Base-by-base conservation (phyloP, 169 alveolate genomes). In the Plasmodium gonderi region DNA sequence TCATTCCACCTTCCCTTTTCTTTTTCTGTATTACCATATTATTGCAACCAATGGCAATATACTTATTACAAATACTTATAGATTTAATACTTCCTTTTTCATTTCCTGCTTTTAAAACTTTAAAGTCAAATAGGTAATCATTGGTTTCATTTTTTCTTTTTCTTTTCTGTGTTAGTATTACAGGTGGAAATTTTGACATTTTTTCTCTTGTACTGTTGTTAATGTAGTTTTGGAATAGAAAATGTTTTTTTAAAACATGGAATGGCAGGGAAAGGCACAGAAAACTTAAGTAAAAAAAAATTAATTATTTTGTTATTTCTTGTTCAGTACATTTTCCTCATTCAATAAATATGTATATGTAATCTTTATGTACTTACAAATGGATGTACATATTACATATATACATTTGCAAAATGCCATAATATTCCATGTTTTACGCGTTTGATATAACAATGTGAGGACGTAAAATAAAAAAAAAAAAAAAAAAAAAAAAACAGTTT, bases 11-110 rank as follows among this genome's bases (percentile, higher is more conserved):
- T 23, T n/a, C 0, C 72, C 17, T 23, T n/a, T 51, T 23, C 31
- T 31, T 44, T 40, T 77, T 74, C 31, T 38, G 36, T 14, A 33
- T 90, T 90, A 90, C 94, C 85, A 45, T 49, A 69, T 60, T 42
- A 33, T 29, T 78, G 80, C 40, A 77, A 79, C 83, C 81, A 47
- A 90, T 64, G 17, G 90, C 94, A 14, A 77, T 69, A 68, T 77
- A 77, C 60, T 77, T 40, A n/a, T 3, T 77, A n/a, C 90, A 90
- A 42, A 90, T 67, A 38, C 91, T 77, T 40, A 90, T 79, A 5
- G 94, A 77, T 29, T 78, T 90, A 49, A 90, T 47, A 64, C 77
- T 6, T 14, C 82, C 40, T 11, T 90, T 36, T 20, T 17, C 91
- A 26, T 65, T 60, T 77, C 82, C 82, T 20, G 11, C 23, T 68